Evolutionary conservation across 768 basidiomycete species (phyloP).

Genomic region (Amanita exitialis): DNA sequence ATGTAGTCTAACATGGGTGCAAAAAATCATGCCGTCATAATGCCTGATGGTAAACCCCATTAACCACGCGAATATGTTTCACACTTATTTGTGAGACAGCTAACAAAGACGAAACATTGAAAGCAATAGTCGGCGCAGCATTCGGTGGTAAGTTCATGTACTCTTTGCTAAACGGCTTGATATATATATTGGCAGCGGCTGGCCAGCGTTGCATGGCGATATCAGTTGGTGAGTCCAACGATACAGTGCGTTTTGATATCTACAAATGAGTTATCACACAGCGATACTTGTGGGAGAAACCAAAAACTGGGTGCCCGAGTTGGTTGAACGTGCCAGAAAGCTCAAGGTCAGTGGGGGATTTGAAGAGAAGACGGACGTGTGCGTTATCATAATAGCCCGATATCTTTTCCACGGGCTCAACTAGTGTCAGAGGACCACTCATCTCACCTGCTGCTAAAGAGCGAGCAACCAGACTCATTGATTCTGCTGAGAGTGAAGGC

Average conservation of each 20-base stretch:
- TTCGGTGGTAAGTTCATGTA: slow-evolving; percentile 57
- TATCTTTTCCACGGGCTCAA: slow-evolving; percentile 1
- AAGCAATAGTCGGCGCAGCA: slow-evolving; percentile 88
- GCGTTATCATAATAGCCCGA: slow-evolving; percentile 10
- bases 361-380: slow-evolving; percentile 79
- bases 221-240: slow-evolving; percentile 61
- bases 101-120: slow-evolving; percentile 86
- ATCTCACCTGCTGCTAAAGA: slow-evolving; percentile 78
- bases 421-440: slow-evolving; percentile 49
- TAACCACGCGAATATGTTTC: neutral
- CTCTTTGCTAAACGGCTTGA: neutral
- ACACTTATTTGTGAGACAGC: slow-evolving; percentile 31
- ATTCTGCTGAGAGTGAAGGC: slow-evolving; percentile 68
- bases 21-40: slow-evolving; percentile 89
- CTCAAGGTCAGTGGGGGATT: slow-evolving; percentile 89
- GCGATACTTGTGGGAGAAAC: slow-evolving; percentile 78
- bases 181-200: slow-evolving; percentile 46
- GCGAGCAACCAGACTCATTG: slow-evolving; percentile 67
- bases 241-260: neutral
- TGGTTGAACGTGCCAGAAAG: slow-evolving; percentile 70
- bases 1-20: slow-evolving; percentile 69
- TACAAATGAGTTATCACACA: slow-evolving; percentile 13
- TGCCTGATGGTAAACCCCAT: slow-evolving; percentile 72
- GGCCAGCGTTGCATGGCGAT: slow-evolving; percentile 98
- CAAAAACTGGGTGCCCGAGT: slow-evolving; percentile 75